Percentiles rank a stretch among this genome's conserved stretches.
Conservation (phyloP, 768 basidiomycete genomes). For the Gymnopilus dilepis region DNA sequence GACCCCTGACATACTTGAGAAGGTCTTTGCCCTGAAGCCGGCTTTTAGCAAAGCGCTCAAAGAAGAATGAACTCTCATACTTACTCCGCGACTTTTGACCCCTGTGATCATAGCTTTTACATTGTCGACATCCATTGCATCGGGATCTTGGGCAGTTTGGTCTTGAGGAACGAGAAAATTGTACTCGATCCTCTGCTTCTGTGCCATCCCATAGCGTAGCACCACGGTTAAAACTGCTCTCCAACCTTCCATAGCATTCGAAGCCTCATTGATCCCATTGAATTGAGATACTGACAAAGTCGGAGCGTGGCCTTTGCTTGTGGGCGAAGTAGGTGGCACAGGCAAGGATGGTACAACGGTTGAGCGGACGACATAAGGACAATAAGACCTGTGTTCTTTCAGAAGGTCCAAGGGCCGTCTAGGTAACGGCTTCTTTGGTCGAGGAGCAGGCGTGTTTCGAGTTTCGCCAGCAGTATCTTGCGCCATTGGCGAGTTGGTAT, state of each 20-base stretch:
- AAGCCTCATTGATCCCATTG: conserved; percentile 29
- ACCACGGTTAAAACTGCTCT: conserved; percentile 75
- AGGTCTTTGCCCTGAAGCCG: conserved; percentile 66
- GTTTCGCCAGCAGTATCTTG: conserved; percentile 6
- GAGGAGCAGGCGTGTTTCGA: conserved; percentile 23
- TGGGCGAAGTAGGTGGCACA: conserved; percentile 33
- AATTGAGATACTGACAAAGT: conserved; percentile 37
- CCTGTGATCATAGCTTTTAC: conserved; percentile 79
- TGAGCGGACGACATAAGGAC: conserved; percentile 81
- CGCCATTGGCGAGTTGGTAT: not conserved
- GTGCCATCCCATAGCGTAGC: conserved; percentile 66
- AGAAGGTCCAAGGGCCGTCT: conserved; percentile 71
- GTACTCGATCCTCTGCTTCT: conserved; percentile 51
- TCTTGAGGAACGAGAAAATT: conserved; percentile 28
- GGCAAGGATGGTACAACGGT: conserved; percentile 66
- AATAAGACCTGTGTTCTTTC: conserved; percentile 84
- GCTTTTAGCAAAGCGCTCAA: conserved; percentile 2
- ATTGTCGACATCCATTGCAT: conserved; percentile 47
- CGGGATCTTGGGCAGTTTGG: conserved; percentile 23
- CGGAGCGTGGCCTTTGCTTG: conserved; percentile 30
- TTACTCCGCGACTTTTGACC: conserved; percentile 77
- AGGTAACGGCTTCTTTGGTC: conserved; percentile 36
- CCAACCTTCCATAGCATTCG: conserved; percentile 71
- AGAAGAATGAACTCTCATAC: conserved; percentile 31
- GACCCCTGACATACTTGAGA: conserved; percentile 71